Evolutionary conservation across 2,329 filamentous ascomycete species (phyloP).

Genomic region (Intubia oerlemansii): DNA sequence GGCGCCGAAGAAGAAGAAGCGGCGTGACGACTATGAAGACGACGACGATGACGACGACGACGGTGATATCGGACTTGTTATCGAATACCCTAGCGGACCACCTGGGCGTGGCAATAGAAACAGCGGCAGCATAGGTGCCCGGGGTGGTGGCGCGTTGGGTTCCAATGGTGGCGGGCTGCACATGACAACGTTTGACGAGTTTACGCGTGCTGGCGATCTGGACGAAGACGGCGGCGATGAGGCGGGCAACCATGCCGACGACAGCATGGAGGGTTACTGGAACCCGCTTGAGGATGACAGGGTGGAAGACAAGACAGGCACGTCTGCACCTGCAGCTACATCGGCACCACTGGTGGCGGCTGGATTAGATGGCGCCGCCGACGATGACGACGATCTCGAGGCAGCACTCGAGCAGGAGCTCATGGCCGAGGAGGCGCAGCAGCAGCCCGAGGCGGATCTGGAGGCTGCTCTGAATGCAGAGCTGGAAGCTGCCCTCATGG

Average conservation of each 20-base stretch:
- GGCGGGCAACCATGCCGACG: slow-evolving; percentile 12
- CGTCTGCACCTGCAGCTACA: too few species aligned
- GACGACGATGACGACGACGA: slow-evolving; percentile 30
- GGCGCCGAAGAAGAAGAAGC: slow-evolving; percentile 10
- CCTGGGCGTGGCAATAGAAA: neutral
- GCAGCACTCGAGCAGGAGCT: slow-evolving; percentile 6
- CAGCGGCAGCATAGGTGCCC: too few species aligned
- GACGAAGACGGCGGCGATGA: slow-evolving; percentile 12
- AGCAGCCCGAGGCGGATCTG: slow-evolving; percentile 18
- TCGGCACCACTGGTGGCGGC: too few species aligned
- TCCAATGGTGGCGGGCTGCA: slow-evolving; percentile 2
- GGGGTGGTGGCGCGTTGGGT: too few species aligned
- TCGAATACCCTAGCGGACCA: slow-evolving; percentile 37
- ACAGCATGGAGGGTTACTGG: slow-evolving; percentile 7
- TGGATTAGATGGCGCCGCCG: slow-evolving; percentile 1
- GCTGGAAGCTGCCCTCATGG: slow-evolving; percentile 26
- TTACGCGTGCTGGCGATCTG: slow-evolving; percentile 8
- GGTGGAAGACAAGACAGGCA: neutral
- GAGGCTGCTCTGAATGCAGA: slow-evolving; percentile 36
- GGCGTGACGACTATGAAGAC: slow-evolving; percentile 17
- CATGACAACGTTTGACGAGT: slow-evolving; percentile 8
- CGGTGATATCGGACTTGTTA: slow-evolving; percentile 32
- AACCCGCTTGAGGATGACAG: slow-evolving; percentile 6
- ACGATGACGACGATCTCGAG: slow-evolving; percentile 8
- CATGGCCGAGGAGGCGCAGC: slow-evolving; percentile 2